Evolutionary conservation across 2,329 filamentous ascomycete species (phyloP), one percentile per base, ranked within the genome.

Genomic region (Penicillium fuscoglaucum): DNA sequence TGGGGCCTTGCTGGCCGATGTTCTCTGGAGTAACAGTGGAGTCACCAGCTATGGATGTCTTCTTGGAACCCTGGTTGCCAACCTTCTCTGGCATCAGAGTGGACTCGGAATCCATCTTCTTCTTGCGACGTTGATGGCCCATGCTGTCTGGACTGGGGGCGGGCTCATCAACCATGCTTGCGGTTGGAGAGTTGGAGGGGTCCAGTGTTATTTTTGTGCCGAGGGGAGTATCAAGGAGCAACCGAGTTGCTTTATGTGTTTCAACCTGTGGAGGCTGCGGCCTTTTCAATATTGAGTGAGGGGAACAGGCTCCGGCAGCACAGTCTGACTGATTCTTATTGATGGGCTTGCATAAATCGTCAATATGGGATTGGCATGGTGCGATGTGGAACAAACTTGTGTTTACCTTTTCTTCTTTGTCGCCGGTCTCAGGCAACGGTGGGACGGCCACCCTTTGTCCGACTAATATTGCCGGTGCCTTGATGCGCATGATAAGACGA

Each of bases 401-500:
- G 17, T 35, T 39, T 52, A 52, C 40, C 44, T 48, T 41, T 41
- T n/a, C 24, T 56, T 24, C 19, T 57, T 54, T 57, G 28, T 43
- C 24, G 15, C 28, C 55, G 5, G 21, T 37, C n/a, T 15, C 43
- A 54, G 55, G 28, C 43, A 47, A 41, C 26, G 15, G 21, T 28
- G 19, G 8, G 6, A 41, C 21, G 1, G n/a, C n/a, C 17, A 33
- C 28, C 17, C 33, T 43, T 37, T 37, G 35, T 43, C 41, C 50
- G 33, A 43, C 43, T 29, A 54, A 35, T 15, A 29, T n/a, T 43
- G 65, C 46, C 19, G 72, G 70, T 51, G 76, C 71, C 43, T 75
- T 73, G 52, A 83, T 80, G 49, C 73, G 70, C 46, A 75, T 68
- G 47, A 82, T 82, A 45, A 82, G 67, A 6, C 53, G 66, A 10